phyloP scores from a whole-genome alignment of 1,139 yeast genomes.

The Zygoascus sp. region DNA sequence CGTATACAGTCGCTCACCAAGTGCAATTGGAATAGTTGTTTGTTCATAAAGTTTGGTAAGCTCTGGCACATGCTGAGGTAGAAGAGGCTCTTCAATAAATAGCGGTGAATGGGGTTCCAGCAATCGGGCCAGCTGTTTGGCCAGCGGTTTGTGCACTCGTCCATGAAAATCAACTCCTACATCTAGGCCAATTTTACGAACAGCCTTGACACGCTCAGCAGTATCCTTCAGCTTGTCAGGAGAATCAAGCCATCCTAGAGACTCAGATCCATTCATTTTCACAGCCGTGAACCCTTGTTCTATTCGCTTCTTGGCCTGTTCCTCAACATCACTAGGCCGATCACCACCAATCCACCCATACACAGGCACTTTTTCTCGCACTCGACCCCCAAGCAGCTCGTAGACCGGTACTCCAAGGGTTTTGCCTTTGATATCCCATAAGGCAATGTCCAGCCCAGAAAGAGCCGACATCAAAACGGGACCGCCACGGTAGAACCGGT shows the following conservation, averaged over 20 bases:
- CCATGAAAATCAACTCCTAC: slow-evolving; percentile 34
- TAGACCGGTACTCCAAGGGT: slow-evolving; percentile 33
- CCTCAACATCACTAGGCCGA: slow-evolving; percentile 29
- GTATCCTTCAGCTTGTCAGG: slow-evolving; percentile 28
- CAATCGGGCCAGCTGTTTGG: slow-evolving; percentile 29
- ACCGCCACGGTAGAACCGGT: slow-evolving; percentile 34
- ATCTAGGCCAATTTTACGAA: slow-evolving; percentile 29
- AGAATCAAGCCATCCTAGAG: slow-evolving; percentile 32
- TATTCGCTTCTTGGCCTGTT: slow-evolving; percentile 29
- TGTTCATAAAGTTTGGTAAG: slow-evolving; percentile 26
- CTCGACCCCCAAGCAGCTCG: slow-evolving; percentile 32
- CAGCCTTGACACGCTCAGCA: slow-evolving; percentile 28
- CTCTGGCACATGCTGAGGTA: slow-evolving; percentile 33
- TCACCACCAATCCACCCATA: slow-evolving; percentile 37
- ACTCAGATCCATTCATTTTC: slow-evolving; percentile 33
- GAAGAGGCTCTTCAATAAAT: slow-evolving; percentile 34
- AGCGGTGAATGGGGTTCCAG: slow-evolving; percentile 31
- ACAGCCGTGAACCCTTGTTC: slow-evolving; percentile 34
- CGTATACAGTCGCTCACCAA: slow-evolving; percentile 32
- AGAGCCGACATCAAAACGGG: slow-evolving; percentile 34
- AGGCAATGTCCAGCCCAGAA: slow-evolving; percentile 33
- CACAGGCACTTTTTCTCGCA: slow-evolving; percentile 30
- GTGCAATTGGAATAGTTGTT: slow-evolving; percentile 33
- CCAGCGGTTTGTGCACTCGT: slow-evolving; percentile 32
- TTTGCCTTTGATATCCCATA: slow-evolving; percentile 36